These are phyloP conservation scores for Asterochloris erici DNA, from an alignment of 139 green algal genomes.

Conservation along the genomic window DNA sequence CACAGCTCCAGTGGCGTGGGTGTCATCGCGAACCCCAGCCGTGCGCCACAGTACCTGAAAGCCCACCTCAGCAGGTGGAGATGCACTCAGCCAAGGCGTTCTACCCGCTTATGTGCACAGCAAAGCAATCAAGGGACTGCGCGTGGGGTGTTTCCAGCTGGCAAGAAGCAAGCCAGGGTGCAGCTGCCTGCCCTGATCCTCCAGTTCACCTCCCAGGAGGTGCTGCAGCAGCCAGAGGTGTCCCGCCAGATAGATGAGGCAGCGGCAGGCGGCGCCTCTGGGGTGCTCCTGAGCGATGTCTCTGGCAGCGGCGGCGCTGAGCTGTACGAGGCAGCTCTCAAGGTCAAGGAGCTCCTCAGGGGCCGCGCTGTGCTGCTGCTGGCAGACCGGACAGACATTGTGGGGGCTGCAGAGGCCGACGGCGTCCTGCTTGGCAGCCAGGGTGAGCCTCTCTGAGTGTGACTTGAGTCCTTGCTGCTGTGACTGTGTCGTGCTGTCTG, in stretches of 20 bases:
- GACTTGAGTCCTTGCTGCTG: neutral
- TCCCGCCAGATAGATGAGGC: conserved; percentile 26
- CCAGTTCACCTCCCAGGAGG: conserved; percentile 31
- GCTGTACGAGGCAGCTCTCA: conserved; percentile 79
- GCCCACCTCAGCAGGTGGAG: no score
- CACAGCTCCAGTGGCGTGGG: no score
- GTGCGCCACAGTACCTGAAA: no score
- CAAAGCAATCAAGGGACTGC: neutral
- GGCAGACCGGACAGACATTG: conserved; percentile 85
- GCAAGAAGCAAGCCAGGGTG: conserved; percentile 58
- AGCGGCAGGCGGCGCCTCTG: conserved; percentile 58
- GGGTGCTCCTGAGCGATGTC: conserved; percentile 54
- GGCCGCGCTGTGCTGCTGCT: conserved; percentile 78
- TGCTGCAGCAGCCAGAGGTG: conserved; percentile 21
- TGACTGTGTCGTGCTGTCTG: neutral
- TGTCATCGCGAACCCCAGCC: no score
- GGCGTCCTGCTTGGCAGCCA: conserved; percentile 77
- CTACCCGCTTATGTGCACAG: neutral
- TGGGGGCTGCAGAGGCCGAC: conserved; percentile 71
- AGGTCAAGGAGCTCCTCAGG: conserved; percentile 66
- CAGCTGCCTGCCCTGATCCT: conserved; percentile 69
- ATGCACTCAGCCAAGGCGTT: no score
- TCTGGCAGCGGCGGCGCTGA: conserved; percentile 26
- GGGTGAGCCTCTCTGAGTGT: conserved; percentile 26
- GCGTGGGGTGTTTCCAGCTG: conserved; percentile 34